These are phyloP conservation scores for Scutellaria minor DNA, from an alignment of 257 asterid species.

Conservation along the genomic window DNA sequence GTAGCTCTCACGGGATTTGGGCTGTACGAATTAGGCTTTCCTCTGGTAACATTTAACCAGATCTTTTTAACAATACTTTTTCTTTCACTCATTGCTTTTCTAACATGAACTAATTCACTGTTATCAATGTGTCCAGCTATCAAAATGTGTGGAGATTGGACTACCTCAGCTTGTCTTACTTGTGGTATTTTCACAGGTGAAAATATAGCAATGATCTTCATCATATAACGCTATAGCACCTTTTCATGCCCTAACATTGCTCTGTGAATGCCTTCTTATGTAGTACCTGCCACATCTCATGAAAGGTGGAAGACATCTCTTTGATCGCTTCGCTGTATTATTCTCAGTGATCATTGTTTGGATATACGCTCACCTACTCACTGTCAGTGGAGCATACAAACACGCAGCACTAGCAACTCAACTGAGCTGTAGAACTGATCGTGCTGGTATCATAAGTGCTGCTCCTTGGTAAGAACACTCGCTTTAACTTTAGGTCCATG, in stretches of 20 bases:
- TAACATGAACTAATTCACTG: conserved; percentile 21
- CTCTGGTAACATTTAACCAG: conserved; percentile 60
- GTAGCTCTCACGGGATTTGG: conserved; percentile 96
- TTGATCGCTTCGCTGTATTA: conserved; percentile 79
- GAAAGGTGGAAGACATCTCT: conserved; percentile 66
- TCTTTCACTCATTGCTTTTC: neutral
- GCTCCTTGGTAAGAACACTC: conserved; percentile 75
- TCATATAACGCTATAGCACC: neutral
- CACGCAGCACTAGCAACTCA: conserved; percentile 57
- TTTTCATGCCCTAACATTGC: neutral
- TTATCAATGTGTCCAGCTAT: conserved; percentile 52
- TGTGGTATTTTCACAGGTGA: conserved; percentile 86
- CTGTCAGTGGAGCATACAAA: conserved; percentile 86
- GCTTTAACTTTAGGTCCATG: neutral
- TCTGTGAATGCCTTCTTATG: conserved; percentile 27
- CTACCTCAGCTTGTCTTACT: conserved; percentile 80
- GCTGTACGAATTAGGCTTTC: conserved; percentile 84
- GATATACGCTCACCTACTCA: conserved; percentile 83
- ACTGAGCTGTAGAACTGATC: conserved; percentile 88
- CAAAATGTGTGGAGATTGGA: conserved; percentile 90
- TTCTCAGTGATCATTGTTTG: conserved; percentile 82
- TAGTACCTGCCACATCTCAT: conserved; percentile 75
- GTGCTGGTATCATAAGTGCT: conserved; percentile 78
- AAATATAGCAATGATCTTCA: neutral
- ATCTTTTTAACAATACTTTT: neutral